Evolutionary conservation across 2,329 filamentous ascomycete genomes (phyloP), one percentile per base, ranked within the genome.

Genomic region (Alternaria gaisen): DNA sequence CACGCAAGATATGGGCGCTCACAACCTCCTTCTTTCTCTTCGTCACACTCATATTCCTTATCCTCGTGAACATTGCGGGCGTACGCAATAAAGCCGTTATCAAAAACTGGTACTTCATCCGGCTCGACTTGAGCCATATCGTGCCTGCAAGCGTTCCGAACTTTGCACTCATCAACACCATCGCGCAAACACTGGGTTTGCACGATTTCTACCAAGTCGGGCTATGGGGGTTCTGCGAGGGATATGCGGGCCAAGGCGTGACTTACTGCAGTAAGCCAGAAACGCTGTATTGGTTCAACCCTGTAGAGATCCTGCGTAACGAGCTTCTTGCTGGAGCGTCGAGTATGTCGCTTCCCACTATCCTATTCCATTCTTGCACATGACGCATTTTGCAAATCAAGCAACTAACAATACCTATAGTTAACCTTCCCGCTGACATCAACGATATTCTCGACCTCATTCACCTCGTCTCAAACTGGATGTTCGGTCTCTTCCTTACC

Each of bases 141-240:
- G 90, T 97, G 58, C 91, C 91, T 0, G 82, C 87, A 34, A 88
- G 86, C 5, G 86, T 92, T 16, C 90, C 90, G 42, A 90, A 93
- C 75, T 88, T 88, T 10, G 81, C 85, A 24, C 84, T 97, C 46
- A 90, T 97, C 79, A 97, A 97, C 82, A 93, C 89, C 46, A 93
- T 97, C 67, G 93, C 93, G 4, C 89, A 92, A 53, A 92, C 90
- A 22, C 83, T 97, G 55, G 94, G 94, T 30, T 84, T 97, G 50
- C 93, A 97, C 77, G 94, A 97, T 79, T 97, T 97, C 80, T 97
- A 97, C 79, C 91, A 93, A 72, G 91, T 97, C 28, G 94, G 94
- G 6, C 81, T 97, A 41, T 98, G 94, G 94, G 90, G 89, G 61
- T 97, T 91, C 78, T 98, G 94, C 79, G 92, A 97, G 77, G 94